Evolutionary conservation across 2,329 filamentous ascomycete genomes (phyloP).

Genomic region (Fusarium pseudograminearum): DNA sequence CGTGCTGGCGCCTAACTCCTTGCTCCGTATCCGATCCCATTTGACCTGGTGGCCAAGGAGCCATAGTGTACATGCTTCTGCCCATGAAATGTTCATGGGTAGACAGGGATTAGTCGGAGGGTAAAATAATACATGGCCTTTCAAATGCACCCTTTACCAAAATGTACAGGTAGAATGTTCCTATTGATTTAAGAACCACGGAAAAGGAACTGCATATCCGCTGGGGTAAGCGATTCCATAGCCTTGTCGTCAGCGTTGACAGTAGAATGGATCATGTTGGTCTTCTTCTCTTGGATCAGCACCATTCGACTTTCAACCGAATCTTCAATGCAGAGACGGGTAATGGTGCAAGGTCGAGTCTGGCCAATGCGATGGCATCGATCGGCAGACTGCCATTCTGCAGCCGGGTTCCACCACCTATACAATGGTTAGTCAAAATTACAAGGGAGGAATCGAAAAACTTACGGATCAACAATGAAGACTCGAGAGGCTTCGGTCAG

Average conservation of each 20-base stretch:
- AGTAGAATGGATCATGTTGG: slow-evolving; percentile 96
- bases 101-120: background rate
- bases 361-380: slow-evolving; percentile 95
- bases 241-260: slow-evolving; percentile 93
- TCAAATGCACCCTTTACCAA: background rate
- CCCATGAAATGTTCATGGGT: background rate
- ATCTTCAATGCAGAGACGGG: slow-evolving; percentile 94
- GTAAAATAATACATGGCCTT: background rate
- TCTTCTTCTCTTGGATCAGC: slow-evolving; percentile 97
- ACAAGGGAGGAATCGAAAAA: slow-evolving; percentile 44
- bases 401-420: slow-evolving; percentile 99
- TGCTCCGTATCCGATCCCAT: slow-evolving; percentile 15
- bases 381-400: slow-evolving; percentile 98
- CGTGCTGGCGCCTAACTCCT: slow-evolving; percentile 14
- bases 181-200: slow-evolving; percentile 66
- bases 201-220: slow-evolving; percentile 98
- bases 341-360: slow-evolving; percentile 92
- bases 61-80: slow-evolving; percentile 10
- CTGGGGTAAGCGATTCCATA: slow-evolving; percentile 88
- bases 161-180: background rate
- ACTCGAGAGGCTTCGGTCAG: slow-evolving; percentile 94
- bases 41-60: background rate
- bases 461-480: slow-evolving; percentile 95
- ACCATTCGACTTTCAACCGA: slow-evolving; percentile 97
- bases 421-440: slow-evolving; percentile 44